These are phyloP conservation scores for Chaetomium sp. DNA, from an alignment of 2,329 filamentous ascomycete species.

Conservation along the genomic window DNA sequence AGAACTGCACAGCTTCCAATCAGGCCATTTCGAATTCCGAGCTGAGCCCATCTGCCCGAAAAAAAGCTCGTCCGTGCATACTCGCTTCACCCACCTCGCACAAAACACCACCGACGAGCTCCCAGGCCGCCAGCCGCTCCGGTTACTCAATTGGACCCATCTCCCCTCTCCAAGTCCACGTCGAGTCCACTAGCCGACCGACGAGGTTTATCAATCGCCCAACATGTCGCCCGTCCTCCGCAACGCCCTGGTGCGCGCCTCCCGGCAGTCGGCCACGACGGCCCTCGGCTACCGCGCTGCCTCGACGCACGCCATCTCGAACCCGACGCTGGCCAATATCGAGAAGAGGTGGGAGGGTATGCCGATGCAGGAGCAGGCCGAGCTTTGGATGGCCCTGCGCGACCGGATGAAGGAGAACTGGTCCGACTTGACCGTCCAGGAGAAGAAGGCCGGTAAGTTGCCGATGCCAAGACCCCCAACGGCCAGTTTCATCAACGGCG, in stretches of 20 bases:
- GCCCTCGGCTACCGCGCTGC: conserved; percentile 53
- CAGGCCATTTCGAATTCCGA: conserved; percentile 36
- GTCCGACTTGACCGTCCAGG: conserved; percentile 90
- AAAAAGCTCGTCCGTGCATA: conserved; percentile 39
- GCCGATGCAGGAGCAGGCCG: conserved; percentile 98
- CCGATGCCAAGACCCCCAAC: conserved; percentile 22
- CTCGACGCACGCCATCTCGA: conserved; percentile 90
- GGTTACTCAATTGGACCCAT: conserved; percentile 37
- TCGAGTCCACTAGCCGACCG: conserved; percentile 17
- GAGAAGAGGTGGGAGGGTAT: conserved; percentile 99
- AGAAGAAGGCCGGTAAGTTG: conserved; percentile 97
- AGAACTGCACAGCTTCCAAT: conserved; percentile 27
- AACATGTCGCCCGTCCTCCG: conserved; percentile 56
- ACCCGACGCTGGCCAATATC: conserved; percentile 95
- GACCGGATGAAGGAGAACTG: conserved; percentile 99
- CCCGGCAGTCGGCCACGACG: conserved; percentile 44
- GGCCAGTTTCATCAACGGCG: not conserved
- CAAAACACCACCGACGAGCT: conserved; percentile 34
- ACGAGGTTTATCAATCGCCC: conserved; percentile 49
- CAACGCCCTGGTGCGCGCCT: conserved; percentile 48
- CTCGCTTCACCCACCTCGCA: conserved; percentile 33
- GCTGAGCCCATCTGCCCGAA: conserved; percentile 34
- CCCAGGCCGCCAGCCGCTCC: conserved; percentile 32
- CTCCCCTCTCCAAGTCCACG: conserved; percentile 31
- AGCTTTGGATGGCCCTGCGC: conserved; percentile 96